These are phyloP conservation scores for Coniferiporia weirii DNA, from an alignment of 1,284 basidiomycete species.

Conservation along the genomic window DNA sequence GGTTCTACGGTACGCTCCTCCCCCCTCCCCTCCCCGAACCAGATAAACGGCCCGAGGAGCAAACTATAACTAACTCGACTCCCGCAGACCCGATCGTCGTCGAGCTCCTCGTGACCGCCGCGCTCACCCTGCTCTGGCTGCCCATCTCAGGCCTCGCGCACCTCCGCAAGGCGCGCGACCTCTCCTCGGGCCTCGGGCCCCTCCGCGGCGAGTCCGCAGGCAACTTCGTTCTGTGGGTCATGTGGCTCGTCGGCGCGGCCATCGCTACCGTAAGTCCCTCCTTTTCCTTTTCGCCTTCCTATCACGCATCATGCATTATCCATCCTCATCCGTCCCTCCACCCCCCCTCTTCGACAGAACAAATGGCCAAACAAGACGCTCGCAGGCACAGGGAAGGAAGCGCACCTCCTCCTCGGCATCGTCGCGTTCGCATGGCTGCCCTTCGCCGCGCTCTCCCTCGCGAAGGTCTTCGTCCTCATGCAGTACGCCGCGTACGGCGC, in stretches of 20 bases:
- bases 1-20: slow-evolving; percentile 9
- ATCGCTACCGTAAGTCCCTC: slow-evolving; percentile 14
- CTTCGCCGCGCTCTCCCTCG: slow-evolving; percentile 13
- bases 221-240: slow-evolving; percentile 18
- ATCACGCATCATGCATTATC: background rate
- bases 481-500: slow-evolving; percentile 14
- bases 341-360: slow-evolving; percentile 9
- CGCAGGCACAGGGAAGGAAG: slow-evolving; percentile 5
- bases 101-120: slow-evolving; percentile 16
- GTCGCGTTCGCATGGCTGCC: slow-evolving; percentile 17
- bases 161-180: slow-evolving; percentile 7
- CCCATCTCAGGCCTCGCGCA: slow-evolving; percentile 6
- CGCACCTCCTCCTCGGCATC: slow-evolving; percentile 16
- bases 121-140: slow-evolving; percentile 18
- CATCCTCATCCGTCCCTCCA: background rate
- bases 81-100: slow-evolving; percentile 14
- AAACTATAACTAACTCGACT: too few species aligned
- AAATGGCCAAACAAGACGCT: slow-evolving; percentile 15
- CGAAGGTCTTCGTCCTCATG: slow-evolving; percentile 11
- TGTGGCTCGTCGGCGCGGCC: slow-evolving; percentile 18
- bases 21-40: too few species aligned
- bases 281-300: background rate
- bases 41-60: too few species aligned
- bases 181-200: background rate
- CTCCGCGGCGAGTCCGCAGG: slow-evolving; percentile 11